Conservation (phyloP, 2,329 filamentous ascomycete species). For the Neocucurbitaria cava region DNA sequence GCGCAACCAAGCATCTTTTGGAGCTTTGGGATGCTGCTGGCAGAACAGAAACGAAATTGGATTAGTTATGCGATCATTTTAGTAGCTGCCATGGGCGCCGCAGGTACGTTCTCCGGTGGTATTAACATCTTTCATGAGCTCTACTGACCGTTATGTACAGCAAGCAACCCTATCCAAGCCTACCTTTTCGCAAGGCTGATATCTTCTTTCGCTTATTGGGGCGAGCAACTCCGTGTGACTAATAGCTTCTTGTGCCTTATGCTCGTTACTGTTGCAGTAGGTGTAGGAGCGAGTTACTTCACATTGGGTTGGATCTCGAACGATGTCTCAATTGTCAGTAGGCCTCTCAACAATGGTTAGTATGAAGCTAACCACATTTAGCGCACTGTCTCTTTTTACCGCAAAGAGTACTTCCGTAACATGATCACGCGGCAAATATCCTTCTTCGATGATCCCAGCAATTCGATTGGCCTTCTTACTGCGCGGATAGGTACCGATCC, state of each 20-base stretch:
- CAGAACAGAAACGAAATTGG: constrained; percentile 28
- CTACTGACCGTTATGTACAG: constrained; percentile 8
- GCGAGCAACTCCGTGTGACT: constrained; percentile 17
- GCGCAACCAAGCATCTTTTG: not conserved
- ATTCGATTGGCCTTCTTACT: constrained; percentile 84
- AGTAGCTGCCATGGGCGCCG: constrained; percentile 27
- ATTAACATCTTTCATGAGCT: not conserved
- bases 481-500: constrained; percentile 55
- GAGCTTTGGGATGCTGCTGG: constrained; percentile 17
- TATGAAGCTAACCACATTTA: constrained; percentile 2
- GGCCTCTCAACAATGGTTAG: not conserved
- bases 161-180: constrained; percentile 28
- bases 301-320: constrained; percentile 34
- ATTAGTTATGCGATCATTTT: constrained; percentile 20
- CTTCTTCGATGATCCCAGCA: constrained; percentile 90
- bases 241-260: constrained; percentile 55
- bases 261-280: constrained; percentile 25
- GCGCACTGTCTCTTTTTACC: constrained; percentile 68
- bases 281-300: constrained; percentile 31
- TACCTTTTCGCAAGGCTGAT: constrained; percentile 33
- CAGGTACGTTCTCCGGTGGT: constrained; percentile 16
- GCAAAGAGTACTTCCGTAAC: constrained; percentile 79
- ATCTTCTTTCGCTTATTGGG: constrained; percentile 27
- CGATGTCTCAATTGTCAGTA: constrained; percentile 27
- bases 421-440: constrained; percentile 89